phyloP scores from a whole-genome alignment of 2,329 filamentous ascomycete genomes.

The Incumbomyces delicatus region DNA sequence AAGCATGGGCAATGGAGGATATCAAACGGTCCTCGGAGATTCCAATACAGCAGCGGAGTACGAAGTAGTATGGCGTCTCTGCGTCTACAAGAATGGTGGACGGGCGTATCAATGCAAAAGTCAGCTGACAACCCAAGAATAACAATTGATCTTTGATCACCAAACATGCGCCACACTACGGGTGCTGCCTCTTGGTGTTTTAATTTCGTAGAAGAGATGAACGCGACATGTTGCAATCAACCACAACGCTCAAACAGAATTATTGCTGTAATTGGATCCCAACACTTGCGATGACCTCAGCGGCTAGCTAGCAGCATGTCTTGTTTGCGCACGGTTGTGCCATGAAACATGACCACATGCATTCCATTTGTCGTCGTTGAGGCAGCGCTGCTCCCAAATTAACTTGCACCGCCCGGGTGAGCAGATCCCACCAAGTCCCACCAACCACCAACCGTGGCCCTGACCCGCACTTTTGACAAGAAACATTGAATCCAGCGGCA shows the following conservation, averaged over 20 bases:
- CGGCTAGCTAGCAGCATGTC: too few relatives aligned
- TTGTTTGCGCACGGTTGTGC: background rate
- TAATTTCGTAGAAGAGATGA: slow-evolving; percentile 2
- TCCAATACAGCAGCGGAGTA: background rate
- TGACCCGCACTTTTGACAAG: too few relatives aligned
- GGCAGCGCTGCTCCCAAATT: background rate
- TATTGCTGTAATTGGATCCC: too few relatives aligned
- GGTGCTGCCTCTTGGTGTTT: background rate
- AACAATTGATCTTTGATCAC: slow-evolving; percentile 1
- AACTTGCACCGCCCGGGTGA: too few relatives aligned
- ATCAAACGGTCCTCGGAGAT: background rate
- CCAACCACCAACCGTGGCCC: too few relatives aligned
- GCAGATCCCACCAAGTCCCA: too few relatives aligned
- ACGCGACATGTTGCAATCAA: background rate
- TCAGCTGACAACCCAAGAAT: slow-evolving; percentile 2
- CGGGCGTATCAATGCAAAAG: background rate
- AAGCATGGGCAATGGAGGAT: background rate
- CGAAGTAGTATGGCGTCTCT: background rate
- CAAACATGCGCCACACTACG: slow-evolving; percentile 3
- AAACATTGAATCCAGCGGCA: too few relatives aligned
- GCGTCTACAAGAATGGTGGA: slow-evolving; percentile 7
- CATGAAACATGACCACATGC: background rate
- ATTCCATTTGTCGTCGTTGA: background rate
- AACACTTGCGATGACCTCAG: too few relatives aligned
- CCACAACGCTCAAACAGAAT: too few relatives aligned